Evolutionary conservation across 306 rosid species (phyloP), one percentile per base, ranked within the genome.

Genomic region (Trichosanthes cucumerina): DNA sequence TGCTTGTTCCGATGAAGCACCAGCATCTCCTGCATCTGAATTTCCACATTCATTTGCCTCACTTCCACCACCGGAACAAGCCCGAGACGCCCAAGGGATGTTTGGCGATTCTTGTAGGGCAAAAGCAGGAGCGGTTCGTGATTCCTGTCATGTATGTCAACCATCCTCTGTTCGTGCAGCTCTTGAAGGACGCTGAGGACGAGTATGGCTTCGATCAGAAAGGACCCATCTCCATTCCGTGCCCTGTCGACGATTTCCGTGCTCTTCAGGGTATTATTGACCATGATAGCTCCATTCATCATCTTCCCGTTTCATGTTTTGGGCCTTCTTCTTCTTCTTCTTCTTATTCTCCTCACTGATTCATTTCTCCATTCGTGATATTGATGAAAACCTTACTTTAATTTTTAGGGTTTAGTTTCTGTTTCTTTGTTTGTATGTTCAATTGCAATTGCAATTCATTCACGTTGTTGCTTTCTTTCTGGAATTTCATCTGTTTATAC

Each of bases 181-280:
- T 96, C 24, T 63, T 96, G 60, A 89, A 92, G 83, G 91, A 88
- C 44, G 96, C 98, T 15, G 99, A 96, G 80, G 90, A 92, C 4
- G 99, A 96, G 80, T 91, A 78, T 38, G 99, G 99, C 0, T 96
- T 96, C 7, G 86, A 90, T 56, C 99, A 91, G 56, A 86, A 90
- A 33, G 99, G 99, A 0, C 98, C 98, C 5, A 96, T 96, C 72
- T 83, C 88, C 39, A 92, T 96, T 6, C 99, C 98, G 0, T 96
- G 99, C 88, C 97, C 87, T 8, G 91, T 91, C 15, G 91, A 92
- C 53, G 80, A 91, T 56, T 96, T 96, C 3, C 91, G 90, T 26
- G 77, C 90, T 39, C 92, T 96, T 6, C 97, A 96, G 76, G 89
- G 81, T 49, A 52, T 84, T 63, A 93, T 96, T 82, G 64, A 24